phyloP scores from a whole-genome alignment of 495 filamentous ascomycete genomes.

The Pyrenopolyporus hunteri region DNA sequence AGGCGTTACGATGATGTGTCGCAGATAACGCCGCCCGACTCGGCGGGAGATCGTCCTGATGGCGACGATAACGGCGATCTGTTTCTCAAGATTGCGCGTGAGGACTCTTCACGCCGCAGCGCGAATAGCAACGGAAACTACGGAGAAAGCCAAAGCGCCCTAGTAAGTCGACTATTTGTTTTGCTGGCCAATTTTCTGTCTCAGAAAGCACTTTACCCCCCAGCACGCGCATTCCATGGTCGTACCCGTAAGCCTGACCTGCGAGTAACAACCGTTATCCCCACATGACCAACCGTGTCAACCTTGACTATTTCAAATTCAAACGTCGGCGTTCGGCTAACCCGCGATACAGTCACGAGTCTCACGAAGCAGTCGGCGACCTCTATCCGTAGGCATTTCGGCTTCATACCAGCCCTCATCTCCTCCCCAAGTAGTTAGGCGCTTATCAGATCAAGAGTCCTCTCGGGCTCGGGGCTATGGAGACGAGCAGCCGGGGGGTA shows the following conservation, averaged over 20 bases:
- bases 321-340: too few species aligned
- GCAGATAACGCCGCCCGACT: conserved; percentile 51
- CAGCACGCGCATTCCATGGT: too few species aligned
- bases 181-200: conserved; percentile 20
- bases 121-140: conserved; percentile 38
- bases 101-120: conserved; percentile 50
- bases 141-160: conserved; percentile 44
- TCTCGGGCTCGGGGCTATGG: conserved; percentile 41
- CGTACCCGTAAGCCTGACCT: too few species aligned
- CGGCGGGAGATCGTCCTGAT: conserved; percentile 48
- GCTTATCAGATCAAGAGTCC: conserved; percentile 55
- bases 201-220: conserved; percentile 1
- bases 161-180: conserved; percentile 46
- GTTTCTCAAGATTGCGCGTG: conserved; percentile 59
- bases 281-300: too few species aligned
- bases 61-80: conserved; percentile 58
- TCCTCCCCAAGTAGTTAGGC: conserved; percentile 47
- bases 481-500: conserved; percentile 41
- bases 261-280: too few species aligned
- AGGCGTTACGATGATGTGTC: conserved; percentile 45
- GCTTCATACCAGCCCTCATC: conserved; percentile 46
- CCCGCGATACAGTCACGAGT: conserved; percentile 47
- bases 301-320: not conserved
- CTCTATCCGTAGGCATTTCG: conserved; percentile 51
- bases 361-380: conserved; percentile 48